Evolutionary conservation across 2,329 filamentous ascomycete species (phyloP).

Genomic region (Hypoxylon sp.): DNA sequence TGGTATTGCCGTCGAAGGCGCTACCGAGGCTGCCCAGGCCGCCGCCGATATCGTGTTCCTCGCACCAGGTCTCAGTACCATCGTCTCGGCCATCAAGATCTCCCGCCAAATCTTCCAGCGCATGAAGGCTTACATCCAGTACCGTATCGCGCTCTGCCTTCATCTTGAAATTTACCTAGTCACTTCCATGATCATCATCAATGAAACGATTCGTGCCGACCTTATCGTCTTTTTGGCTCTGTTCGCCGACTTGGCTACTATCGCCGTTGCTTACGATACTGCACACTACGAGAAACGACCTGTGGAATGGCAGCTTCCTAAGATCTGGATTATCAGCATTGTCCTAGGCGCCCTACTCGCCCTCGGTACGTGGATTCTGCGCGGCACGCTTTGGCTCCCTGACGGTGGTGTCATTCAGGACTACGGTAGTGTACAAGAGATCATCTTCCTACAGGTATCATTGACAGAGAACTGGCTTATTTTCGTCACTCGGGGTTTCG

Average conservation of each 20-base stretch:
- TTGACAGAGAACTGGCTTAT: slow-evolving; percentile 84
- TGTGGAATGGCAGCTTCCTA: slow-evolving; percentile 81
- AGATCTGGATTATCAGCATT: slow-evolving; percentile 80
- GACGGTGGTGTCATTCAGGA: slow-evolving; percentile 81
- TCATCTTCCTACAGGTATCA: slow-evolving; percentile 80
- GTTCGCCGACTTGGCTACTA: slow-evolving; percentile 81
- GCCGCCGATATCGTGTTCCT: slow-evolving; percentile 79
- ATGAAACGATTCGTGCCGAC: slow-evolving; percentile 77
- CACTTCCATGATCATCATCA: slow-evolving; percentile 81
- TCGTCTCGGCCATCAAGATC: slow-evolving; percentile 77
- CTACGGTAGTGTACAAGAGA: slow-evolving; percentile 80
- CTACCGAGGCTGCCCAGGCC: slow-evolving; percentile 76
- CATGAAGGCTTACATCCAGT: slow-evolving; percentile 80
- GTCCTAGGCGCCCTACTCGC: slow-evolving; percentile 76
- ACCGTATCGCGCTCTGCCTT: slow-evolving; percentile 78
- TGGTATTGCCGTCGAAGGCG: slow-evolving; percentile 78
- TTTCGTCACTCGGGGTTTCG: slow-evolving; percentile 80
- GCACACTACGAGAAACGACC: slow-evolving; percentile 78
- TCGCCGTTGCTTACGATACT: slow-evolving; percentile 81
- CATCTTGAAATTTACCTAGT: slow-evolving; percentile 80
- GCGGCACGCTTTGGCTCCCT: slow-evolving; percentile 74
- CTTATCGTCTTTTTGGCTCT: slow-evolving; percentile 81
- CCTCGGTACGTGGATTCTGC: slow-evolving; percentile 76
- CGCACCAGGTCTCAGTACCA: slow-evolving; percentile 76
- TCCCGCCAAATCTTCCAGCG: slow-evolving; percentile 79